Evolutionary conservation across 2,329 filamentous ascomycete genomes (phyloP).

Genomic region (Epichloe bromicola): DNA sequence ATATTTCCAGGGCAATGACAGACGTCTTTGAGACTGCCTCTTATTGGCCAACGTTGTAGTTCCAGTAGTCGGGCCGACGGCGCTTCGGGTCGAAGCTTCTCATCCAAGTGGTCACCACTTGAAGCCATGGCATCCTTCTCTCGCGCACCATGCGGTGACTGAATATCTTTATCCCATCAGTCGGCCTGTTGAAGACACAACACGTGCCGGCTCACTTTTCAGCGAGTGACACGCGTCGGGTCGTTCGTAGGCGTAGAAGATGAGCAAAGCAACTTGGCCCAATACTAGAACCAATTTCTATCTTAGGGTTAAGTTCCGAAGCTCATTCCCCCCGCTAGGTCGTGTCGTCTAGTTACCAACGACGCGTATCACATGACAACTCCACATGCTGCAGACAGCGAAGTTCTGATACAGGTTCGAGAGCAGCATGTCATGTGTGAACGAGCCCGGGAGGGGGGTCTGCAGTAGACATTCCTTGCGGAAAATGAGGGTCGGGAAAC

Average conservation of each 20-base stretch:
- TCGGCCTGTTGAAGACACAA: constrained; percentile 28
- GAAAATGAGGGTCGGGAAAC: constrained; percentile 66
- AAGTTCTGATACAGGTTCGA: constrained; percentile 48
- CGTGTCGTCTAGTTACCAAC: constrained; percentile 28
- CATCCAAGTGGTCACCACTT: constrained; percentile 43
- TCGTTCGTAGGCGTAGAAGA: constrained; percentile 44
- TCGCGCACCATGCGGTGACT: constrained; percentile 43
- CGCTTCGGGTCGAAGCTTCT: constrained; percentile 61
- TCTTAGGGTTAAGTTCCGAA: constrained; percentile 98
- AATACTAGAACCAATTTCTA: constrained; percentile 59
- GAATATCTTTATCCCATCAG: constrained; percentile 36
- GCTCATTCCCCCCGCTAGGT: constrained; percentile 44
- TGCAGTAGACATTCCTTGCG: constrained; percentile 48
- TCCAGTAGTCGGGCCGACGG: constrained; percentile 64
- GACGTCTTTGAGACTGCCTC: constrained; percentile 24
- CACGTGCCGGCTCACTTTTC: constrained; percentile 34
- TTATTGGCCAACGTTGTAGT: constrained; percentile 37
- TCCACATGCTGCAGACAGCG: constrained; percentile 34
- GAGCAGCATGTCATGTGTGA: constrained; percentile 39
- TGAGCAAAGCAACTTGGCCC: constrained; percentile 56
- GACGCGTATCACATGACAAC: constrained; percentile 23
- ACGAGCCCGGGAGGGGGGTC: constrained; percentile 27
- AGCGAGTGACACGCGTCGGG: constrained; percentile 28
- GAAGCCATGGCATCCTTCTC: constrained; percentile 49
- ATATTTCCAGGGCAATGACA: constrained; percentile 8